Evolutionary conservation across 768 basidiomycete species (phyloP), one percentile per base, ranked within the genome.

Genomic region (Rhizopogon vinicolor): DNA sequence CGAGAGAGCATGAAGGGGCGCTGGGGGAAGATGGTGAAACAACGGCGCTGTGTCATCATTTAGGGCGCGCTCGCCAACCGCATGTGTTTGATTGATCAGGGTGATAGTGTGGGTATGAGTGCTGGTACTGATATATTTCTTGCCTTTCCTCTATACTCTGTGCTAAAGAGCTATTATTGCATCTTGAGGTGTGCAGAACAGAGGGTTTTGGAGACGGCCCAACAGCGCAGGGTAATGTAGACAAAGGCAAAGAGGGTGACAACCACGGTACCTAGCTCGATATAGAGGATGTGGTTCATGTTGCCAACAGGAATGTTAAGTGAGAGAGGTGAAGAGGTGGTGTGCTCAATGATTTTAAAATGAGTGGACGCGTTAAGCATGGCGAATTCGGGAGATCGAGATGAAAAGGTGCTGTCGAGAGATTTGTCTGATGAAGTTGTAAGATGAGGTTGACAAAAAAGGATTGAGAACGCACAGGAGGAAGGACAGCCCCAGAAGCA

Each of bases 1-100:
- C 83, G 83, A 69, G 93, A 98, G 76, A 92, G 92, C 65, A 80
- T 98, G 84, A 86, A 79, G 60, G 84, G 87, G 18, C 77, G 81
- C 51, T 89, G 89, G 85, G 82, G 84, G 33, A 86, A 87, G 74
- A 84, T 81, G 61, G 80, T 83, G 46, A 85, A 79, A 69, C 76
- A 83, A 66, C 79, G 79, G 72, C 80, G 82, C 64, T 95, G 93
- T 74, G 80, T 93, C 44, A 75, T 93, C 18, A 70, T 70, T 57
- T 70, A 67, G 56, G 46, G 44, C 7, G 35, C 33, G 14, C 5
- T 44, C 12, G 12, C 42, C 9, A n/a, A 53, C 43, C 45, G 53
- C 51, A 28, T 25, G 49, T 40, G 50, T 55, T 59, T 61, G 14
- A 37, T 49, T 49, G 19, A 12, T 37, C 37, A 14, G 19, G 35